phyloP scores from a whole-genome alignment of 306 rosid genomes.

The Sicyos edulis region DNA sequence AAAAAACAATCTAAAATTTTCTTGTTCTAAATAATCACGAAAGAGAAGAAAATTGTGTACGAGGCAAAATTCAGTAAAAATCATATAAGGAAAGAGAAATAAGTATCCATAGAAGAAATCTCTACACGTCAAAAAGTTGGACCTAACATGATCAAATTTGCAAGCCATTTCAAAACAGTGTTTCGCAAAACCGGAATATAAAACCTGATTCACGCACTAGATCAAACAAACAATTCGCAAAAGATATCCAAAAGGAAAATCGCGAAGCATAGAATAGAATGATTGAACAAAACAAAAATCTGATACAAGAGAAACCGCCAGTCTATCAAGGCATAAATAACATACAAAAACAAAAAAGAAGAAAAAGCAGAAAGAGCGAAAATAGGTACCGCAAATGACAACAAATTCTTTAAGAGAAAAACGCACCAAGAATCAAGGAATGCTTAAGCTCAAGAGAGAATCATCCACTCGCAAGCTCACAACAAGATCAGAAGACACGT shows the following conservation, averaged over 20 bases:
- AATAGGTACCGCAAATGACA: not conserved
- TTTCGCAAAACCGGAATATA: not conserved
- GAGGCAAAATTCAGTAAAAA: not conserved
- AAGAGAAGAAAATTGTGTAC: not conserved
- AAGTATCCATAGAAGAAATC: not conserved
- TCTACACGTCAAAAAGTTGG: not conserved
- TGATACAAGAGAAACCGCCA: not conserved
- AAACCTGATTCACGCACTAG: not conserved
- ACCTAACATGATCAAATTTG: not conserved
- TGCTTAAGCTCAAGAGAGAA: not conserved
- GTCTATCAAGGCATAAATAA: not conserved
- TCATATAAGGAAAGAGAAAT: not conserved
- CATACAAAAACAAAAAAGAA: not conserved
- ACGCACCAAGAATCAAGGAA: not conserved
- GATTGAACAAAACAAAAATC: not conserved
- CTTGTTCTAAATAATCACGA: not conserved
- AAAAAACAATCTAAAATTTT: not conserved
- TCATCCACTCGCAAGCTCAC: conserved; percentile 1
- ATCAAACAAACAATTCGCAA: not conserved
- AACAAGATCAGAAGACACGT: not conserved
- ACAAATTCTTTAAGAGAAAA: not conserved
- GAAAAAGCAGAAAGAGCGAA: not conserved
- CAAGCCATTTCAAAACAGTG: not conserved
- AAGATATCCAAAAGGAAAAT: not conserved
- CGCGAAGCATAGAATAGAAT: not conserved